Percentiles rank a stretch among this genome's conserved stretches.
Conservation (phyloP, 345 rosid species). For the Ceriops zippeliana region DNA sequence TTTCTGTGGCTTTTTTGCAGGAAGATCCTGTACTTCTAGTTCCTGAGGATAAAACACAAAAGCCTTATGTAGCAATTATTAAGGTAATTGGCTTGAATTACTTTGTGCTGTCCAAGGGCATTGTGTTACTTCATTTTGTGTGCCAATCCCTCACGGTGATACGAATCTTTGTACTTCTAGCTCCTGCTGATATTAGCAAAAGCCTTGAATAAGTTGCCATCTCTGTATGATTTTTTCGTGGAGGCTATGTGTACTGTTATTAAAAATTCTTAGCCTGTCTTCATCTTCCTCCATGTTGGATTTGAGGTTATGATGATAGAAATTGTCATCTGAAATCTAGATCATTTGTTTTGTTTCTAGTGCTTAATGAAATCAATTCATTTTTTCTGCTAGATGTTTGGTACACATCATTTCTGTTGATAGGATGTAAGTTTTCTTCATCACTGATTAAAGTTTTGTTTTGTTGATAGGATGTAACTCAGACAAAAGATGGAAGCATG, state of each 20-base stretch:
- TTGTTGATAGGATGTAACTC: conserved; percentile 65
- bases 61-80: conserved; percentile 95
- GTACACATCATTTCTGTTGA: neutral
- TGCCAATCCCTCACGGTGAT: neutral
- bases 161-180: neutral
- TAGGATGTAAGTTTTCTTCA: conserved; percentile 62
- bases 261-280: no score
- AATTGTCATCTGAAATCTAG: no score
- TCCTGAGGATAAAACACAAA: conserved; percentile 75
- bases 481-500: conserved; percentile 50
- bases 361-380: no score
- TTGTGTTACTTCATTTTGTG: neutral
- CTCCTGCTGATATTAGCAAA: no score
- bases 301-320: no score
- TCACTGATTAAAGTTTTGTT: conserved; percentile 13
- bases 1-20: conserved; percentile 35
- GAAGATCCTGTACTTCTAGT: conserved; percentile 95
- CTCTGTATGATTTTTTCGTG: no score
- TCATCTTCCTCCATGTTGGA: no score
- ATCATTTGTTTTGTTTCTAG: no score
- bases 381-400: conserved; percentile 3
- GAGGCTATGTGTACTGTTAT: no score
- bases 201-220: no score
- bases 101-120: neutral
- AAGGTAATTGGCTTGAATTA: conserved; percentile 53